Evolutionary conservation across 192 early-diverging fungal species (phyloP).

Genomic region (Coemansia sp.): DNA sequence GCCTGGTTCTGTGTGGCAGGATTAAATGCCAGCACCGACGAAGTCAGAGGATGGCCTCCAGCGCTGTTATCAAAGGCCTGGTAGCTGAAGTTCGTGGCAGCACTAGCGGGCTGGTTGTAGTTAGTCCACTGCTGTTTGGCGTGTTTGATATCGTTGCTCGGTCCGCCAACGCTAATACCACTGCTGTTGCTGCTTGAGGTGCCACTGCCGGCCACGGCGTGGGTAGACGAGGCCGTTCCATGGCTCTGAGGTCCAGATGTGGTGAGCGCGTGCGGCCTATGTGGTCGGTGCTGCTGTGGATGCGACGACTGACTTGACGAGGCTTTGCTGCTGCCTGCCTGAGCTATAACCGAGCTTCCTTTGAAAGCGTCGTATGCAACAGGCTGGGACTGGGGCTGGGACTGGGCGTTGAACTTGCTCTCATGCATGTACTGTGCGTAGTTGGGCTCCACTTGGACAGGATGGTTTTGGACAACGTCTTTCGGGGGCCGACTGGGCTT

Average conservation of each 20-base stretch:
- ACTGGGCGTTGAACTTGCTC: constrained; percentile 24
- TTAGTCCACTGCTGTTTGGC: no score
- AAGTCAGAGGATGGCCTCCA: constrained; percentile 27
- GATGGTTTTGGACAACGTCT: background rate
- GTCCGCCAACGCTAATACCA: no score
- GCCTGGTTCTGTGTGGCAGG: background rate
- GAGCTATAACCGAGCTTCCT: constrained; percentile 16
- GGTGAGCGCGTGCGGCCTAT: background rate
- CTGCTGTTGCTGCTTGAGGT: no score
- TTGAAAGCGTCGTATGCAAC: constrained; percentile 22
- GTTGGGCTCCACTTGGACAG: constrained; percentile 14
- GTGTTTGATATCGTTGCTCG: no score
- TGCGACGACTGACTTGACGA: background rate
- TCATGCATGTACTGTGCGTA: constrained; percentile 23
- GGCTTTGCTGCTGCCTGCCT: constrained; percentile 15
- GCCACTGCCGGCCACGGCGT: no score
- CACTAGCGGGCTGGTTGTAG: no score
- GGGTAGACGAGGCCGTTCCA: background rate
- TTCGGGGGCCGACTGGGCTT: background rate
- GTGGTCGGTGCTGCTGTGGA: background rate
- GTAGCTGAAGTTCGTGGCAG: no score
- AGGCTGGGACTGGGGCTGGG: no score
- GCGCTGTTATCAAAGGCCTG: no score
- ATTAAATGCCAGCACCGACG: constrained; percentile 29
- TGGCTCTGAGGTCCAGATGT: background rate